Base-by-base conservation (phyloP, 2,329 filamentous ascomycete species). In the Thelonectria olida region DNA sequence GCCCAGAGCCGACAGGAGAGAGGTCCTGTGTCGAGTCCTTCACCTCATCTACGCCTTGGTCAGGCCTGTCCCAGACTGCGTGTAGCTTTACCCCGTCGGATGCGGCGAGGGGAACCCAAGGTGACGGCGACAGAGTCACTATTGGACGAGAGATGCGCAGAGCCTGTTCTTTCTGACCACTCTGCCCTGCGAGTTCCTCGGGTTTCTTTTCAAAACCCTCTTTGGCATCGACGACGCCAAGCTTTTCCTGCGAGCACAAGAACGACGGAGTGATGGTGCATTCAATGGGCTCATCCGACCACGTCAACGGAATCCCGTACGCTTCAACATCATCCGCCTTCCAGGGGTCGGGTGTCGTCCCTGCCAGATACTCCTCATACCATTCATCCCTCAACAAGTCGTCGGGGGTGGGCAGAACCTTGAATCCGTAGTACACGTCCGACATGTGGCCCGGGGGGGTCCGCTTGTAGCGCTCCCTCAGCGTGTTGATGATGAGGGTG, bases 281-380 rank as follows among this genome's bases (percentile, higher is more conserved):
- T 6, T 48, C 22, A 5, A 62, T 59, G 0, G 36, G 47, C 12
- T 44, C 7, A 2, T 53, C n/a, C 0, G 10, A 5, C 4, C 28
- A 39, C 8, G 62, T 56, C 1, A 63, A 20, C 8, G 28, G 58
- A 2, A 66, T 44, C 0, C 58, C 62, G 2, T 66, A 13, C 13
- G 7, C 28, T 3, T 59, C 15, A 10, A 65, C 34, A 4, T 66
- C 48, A 1, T 22, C 47, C 1, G 7, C 27, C n/a, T 34, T 34
- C 10, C 27, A 8, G 19, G 19, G 7, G 27, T 3, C 3, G 15
- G 13, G 13, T 15, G 15, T 2, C 20, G 15, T 25, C 4, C 19
- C 7, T 23, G 7, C 19, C 19, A 23, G 8, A 15, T 45, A 22
- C 19, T 10, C 23, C 9, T 15, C 41, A 13, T 25, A 5, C 15